A percentile compares a stretch with the other conserved stretches of the same genome.
These are phyloP conservation scores for Xerocomus minutiporus DNA, from an alignment of 1,284 basidiomycete genomes.

Conservation along the genomic window DNA sequence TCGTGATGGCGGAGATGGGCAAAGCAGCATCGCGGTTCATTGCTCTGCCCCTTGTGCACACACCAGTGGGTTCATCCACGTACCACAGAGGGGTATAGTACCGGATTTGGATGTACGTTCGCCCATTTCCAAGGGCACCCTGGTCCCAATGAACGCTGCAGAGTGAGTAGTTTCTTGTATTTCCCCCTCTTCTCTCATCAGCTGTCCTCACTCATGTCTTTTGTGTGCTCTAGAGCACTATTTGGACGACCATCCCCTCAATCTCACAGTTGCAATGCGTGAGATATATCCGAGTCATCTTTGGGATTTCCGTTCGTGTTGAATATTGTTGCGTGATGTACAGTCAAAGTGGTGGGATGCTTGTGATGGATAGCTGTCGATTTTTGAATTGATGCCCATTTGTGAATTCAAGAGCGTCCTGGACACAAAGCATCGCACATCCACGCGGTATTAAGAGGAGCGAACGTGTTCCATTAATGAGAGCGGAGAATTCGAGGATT, in stretches of 20 bases:
- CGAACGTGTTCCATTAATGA: conserved; percentile 3
- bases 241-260: conserved; percentile 30
- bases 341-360: not conserved
- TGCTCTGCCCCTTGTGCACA: conserved; percentile 17
- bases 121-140: conserved; percentile 23
- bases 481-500: not conserved
- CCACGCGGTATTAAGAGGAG: conserved; percentile 2
- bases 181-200: not conserved
- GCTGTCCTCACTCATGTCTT: conserved; percentile 20
- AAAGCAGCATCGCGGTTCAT: conserved; percentile 17
- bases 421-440: not conserved
- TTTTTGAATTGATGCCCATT: not conserved
- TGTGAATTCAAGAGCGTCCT: not conserved
- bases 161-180: conserved; percentile 21
- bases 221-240: conserved; percentile 17
- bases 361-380: not conserved
- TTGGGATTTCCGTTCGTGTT: not conserved
- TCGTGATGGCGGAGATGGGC: conserved; percentile 7
- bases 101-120: conserved; percentile 27
- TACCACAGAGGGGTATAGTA: conserved; percentile 9
- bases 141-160: conserved; percentile 17
- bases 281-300: conserved; percentile 1
- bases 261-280: conserved; percentile 1
- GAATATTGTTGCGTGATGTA: conserved; percentile 4
- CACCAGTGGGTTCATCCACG: conserved; percentile 13